These are phyloP conservation scores for Priceomyces medius DNA, from an alignment of 805 yeast genomes.

Conservation along the genomic window DNA sequence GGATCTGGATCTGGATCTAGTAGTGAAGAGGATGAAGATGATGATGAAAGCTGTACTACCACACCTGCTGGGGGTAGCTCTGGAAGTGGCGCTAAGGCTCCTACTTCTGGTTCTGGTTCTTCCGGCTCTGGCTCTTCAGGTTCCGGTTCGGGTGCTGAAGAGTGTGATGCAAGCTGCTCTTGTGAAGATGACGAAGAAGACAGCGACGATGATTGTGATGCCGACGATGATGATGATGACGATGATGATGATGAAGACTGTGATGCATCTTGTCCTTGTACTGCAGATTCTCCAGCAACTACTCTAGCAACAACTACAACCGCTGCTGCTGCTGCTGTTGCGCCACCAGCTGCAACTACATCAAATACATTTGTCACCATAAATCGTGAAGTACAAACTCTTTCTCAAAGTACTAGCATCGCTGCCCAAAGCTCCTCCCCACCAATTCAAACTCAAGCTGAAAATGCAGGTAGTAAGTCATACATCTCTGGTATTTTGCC, in stretches of 20 bases:
- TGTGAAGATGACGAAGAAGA: constrained; percentile 14
- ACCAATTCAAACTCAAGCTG: constrained; percentile 4
- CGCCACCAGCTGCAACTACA: neutral
- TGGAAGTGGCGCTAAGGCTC: no score
- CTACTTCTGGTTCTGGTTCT: no score
- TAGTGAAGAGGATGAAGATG: constrained; percentile 5
- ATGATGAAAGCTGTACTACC: neutral
- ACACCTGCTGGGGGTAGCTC: neutral
- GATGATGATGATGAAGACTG: constrained; percentile 15
- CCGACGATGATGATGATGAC: constrained; percentile 2
- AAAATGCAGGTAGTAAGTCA: constrained; percentile 3
- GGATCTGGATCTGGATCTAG: constrained; percentile 2
- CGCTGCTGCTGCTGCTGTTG: neutral
- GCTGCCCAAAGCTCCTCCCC: constrained; percentile 4
- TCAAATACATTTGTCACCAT: neutral
- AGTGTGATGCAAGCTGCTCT: constrained; percentile 11
- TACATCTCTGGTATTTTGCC: constrained; percentile 1
- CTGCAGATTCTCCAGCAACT: constrained; percentile 6
- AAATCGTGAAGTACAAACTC: neutral
- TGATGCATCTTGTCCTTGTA: constrained; percentile 11
- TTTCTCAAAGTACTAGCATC: constrained; percentile 3
- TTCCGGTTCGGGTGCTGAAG: constrained; percentile 5
- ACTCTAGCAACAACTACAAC: constrained; percentile 1
- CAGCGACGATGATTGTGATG: constrained; percentile 12
- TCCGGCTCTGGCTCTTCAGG: no score